Evolutionary conservation across 345 rosid species (phyloP).

Genomic region (Citrus sinensis): DVS_A1.0 CM039169.1:7398001-7398500

Average conservation of each 20-base stretch:
- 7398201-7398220: not conserved
- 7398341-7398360: rapidly evolving
- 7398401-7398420: conserved; percentile 4
- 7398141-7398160: not conserved
- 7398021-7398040: not conserved
- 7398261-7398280: not conserved
- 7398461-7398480: not conserved
- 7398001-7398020: conserved; percentile 17
- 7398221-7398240: conserved; percentile 11
- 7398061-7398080: conserved; percentile 5
- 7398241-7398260: conserved; percentile 12
- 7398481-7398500: not conserved
- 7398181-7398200: not conserved
- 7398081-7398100: conserved; percentile 14
- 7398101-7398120: conserved; percentile 11
- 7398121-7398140: not conserved
- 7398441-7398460: conserved; percentile 9
- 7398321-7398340: conserved; percentile 13
- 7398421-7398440: not conserved
- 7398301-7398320: not conserved
- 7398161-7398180: not conserved
- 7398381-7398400: conserved; percentile 12
- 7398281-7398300: not conserved
- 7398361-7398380: conserved; percentile 25
- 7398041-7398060: conserved; percentile 17